Percentiles rank a stretch among this genome's conserved stretches.
Evolutionary conservation across 1,284 basidiomycete genomes (phyloP).

Genomic region (Neonothopanus nambi): DNA sequence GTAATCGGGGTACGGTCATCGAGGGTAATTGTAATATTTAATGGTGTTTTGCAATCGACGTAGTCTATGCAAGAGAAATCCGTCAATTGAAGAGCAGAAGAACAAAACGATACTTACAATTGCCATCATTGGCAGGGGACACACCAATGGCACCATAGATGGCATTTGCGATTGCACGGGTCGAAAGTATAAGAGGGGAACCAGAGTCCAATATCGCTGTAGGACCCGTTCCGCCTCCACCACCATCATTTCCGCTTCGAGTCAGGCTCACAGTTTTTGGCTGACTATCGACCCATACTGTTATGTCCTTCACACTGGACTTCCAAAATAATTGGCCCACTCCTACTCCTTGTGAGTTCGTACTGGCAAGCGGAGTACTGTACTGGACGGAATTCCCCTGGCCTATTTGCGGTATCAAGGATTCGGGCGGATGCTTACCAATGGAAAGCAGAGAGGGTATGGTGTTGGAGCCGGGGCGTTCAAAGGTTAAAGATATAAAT

Average conservation of each 20-base stretch:
- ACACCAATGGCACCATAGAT: conserved; percentile 78
- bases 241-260: conserved; percentile 24
- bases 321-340: conserved; percentile 61
- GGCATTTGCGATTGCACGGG: conserved; percentile 60
- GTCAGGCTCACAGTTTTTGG: conserved; percentile 32
- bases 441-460: conserved; percentile 64
- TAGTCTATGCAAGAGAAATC: conserved; percentile 48
- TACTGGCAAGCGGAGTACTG: conserved; percentile 27
- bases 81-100: conserved; percentile 1
- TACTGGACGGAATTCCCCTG: conserved; percentile 6
- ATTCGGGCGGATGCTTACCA: conserved; percentile 56
- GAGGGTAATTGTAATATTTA: conserved; percentile 68
- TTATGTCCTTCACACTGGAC: conserved; percentile 51
- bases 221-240: conserved; percentile 40
- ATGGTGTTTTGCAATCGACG: conserved; percentile 65
- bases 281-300: conserved; percentile 55
- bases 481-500: conserved; percentile 68
- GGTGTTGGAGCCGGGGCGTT: conserved; percentile 58
- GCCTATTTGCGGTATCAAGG: conserved; percentile 11
- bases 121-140: conserved; percentile 56
- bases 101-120: conserved; percentile 48
- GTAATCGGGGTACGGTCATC: conserved; percentile 55
- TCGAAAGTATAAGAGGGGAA: conserved; percentile 63
- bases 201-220: conserved; percentile 72
- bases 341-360: conserved; percentile 38